phyloP scores from a whole-genome alignment of 2,329 filamentous ascomycete species.

The Fusarium musae region DNA sequence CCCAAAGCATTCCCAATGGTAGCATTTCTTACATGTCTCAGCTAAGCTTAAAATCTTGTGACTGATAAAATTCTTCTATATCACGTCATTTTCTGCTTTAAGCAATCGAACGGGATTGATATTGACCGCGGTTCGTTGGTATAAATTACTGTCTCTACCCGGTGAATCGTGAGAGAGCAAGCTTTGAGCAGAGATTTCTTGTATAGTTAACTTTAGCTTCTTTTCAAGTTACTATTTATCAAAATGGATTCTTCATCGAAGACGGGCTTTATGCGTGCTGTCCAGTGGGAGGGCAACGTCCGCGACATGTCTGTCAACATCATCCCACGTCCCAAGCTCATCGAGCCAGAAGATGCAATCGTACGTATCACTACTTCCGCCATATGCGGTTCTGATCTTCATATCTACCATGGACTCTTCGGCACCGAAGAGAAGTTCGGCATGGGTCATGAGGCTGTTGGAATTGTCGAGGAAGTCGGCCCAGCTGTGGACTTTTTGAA shows the following conservation, averaged over 20 bases:
- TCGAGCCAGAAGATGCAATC: slow-evolving; percentile 11
- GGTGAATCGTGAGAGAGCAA: too few species aligned
- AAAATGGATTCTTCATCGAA: neutral
- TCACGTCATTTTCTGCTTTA: neutral
- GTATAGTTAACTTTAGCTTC: too few species aligned
- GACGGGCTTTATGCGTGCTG: slow-evolving; percentile 9
- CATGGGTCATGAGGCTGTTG: neutral
- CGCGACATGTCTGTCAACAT: slow-evolving; percentile 22
- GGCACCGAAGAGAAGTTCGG: neutral
- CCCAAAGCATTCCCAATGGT: neutral
- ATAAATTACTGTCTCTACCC: neutral
- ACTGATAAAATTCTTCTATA: neutral
- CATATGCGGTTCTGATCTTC: slow-evolving; percentile 12
- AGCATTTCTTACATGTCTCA: slow-evolving; percentile 2
- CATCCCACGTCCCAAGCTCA: neutral
- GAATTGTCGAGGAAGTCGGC: slow-evolving; percentile 6
- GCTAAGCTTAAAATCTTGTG: slow-evolving; percentile 4
- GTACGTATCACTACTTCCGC: slow-evolving; percentile 9
- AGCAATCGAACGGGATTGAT: rapidly evolving
- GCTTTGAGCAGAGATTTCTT: too few species aligned
- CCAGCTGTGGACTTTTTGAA: slow-evolving; percentile 15
- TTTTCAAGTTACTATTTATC: too few species aligned
- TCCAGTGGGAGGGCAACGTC: slow-evolving; percentile 18
- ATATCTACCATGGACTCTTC: slow-evolving; percentile 4
- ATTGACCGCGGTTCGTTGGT: rapidly evolving